A percentile compares a stretch with the other conserved stretches of the same genome.
Evolutionary conservation across 306 rosid genomes (phyloP).

Genomic region (Sindora glabra): DNA sequence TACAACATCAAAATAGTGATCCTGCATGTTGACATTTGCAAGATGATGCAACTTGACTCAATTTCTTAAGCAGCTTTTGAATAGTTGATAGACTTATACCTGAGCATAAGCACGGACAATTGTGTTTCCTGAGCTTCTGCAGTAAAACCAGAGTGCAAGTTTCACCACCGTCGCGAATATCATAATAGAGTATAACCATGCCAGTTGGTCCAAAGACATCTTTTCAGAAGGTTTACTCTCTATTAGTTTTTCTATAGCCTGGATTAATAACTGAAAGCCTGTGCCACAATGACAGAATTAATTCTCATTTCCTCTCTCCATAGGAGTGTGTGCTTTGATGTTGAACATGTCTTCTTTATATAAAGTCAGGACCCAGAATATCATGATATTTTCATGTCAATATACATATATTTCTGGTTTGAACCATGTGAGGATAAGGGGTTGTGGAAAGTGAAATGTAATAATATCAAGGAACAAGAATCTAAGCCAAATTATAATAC

Average conservation of each 20-base stretch:
- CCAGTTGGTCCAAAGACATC: slow-evolving; percentile 47
- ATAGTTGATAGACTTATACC: slow-evolving; percentile 27
- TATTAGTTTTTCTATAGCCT: slow-evolving; percentile 58
- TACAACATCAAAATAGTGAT: slow-evolving; percentile 92
- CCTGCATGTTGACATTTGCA: slow-evolving; percentile 46
- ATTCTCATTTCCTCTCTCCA: background rate
- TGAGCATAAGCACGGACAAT: slow-evolving; percentile 88
- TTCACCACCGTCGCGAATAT: slow-evolving; percentile 66
- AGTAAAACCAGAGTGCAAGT: slow-evolving; percentile 79
- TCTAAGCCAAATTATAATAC: background rate
- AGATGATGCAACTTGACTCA: slow-evolving; percentile 5
- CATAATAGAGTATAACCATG: slow-evolving; percentile 75
- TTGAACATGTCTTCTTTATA: background rate
- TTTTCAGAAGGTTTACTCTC: slow-evolving; percentile 36
- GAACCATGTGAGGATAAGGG: background rate
- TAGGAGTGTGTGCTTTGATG: background rate
- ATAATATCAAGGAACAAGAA: background rate
- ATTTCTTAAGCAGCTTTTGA: slow-evolving; percentile 1
- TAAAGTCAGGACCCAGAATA: background rate
- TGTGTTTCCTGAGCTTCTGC: slow-evolving; percentile 68
- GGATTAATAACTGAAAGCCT: slow-evolving; percentile 89
- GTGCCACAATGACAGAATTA: slow-evolving; percentile 15
- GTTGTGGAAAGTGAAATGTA: background rate
- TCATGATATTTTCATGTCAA: background rate
- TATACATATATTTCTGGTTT: background rate